Percentiles rank a stretch among this genome's conserved stretches.
These are phyloP conservation scores for Yarrowia galli DNA, from an alignment of 1,139 yeast genomes.

Conservation along the genomic window DNA sequence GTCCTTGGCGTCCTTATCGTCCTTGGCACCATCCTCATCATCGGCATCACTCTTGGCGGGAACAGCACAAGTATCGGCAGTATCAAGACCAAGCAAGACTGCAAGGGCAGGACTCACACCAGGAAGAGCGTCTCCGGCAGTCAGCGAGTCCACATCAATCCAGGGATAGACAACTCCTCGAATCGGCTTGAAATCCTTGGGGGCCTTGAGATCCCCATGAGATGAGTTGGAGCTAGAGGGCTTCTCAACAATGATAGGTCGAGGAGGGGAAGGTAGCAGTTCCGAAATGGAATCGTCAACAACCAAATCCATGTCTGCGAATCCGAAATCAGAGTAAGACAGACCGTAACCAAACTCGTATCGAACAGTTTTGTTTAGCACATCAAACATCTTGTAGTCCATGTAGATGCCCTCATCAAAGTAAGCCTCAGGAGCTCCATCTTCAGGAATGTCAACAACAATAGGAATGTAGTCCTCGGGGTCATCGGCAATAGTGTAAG, in stretches of 20 bases:
- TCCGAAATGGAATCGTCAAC: neutral
- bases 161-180: conserved; percentile 15
- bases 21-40: neutral
- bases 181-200: conserved; percentile 8
- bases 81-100: neutral
- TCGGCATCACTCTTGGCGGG: neutral
- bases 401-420: neutral
- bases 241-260: conserved; percentile 50
- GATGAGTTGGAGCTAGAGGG: conserved; percentile 48
- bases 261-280: conserved; percentile 60
- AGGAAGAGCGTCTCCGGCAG: conserved; percentile 16
- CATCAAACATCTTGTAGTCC: conserved; percentile 11
- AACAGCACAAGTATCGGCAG: neutral
- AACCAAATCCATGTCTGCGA: neutral
- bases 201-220: conserved; percentile 46
- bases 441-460: neutral
- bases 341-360: conserved; percentile 19
- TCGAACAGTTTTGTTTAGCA: neutral
- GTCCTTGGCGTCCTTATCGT: neutral
- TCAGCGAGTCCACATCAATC: neutral
- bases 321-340: neutral
- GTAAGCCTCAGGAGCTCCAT: conserved; percentile 6
- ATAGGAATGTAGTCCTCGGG: neutral
- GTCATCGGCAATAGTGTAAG: conserved; percentile 16
- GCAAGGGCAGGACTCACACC: conserved; percentile 9